These are phyloP conservation scores for Populus davidiana DNA, from an alignment of 345 rosid species.

Conservation along the genomic window DNA sequence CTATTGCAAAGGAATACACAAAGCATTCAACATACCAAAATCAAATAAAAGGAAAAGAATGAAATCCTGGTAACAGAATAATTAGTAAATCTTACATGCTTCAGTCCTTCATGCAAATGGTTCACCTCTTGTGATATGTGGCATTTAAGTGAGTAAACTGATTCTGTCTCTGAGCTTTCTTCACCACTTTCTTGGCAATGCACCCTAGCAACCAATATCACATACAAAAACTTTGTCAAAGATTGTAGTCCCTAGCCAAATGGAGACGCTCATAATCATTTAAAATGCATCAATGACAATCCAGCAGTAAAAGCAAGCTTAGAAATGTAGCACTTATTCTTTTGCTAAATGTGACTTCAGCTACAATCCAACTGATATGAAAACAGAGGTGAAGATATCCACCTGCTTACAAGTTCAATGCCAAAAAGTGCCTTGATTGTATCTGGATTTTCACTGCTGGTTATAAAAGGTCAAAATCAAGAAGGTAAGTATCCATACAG, in stretches of 20 bases:
- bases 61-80: neutral
- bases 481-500: neutral
- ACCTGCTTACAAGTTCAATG: conserved; percentile 87
- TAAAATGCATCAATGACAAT: neutral
- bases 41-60: neutral
- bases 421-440: conserved; percentile 79
- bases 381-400: conserved; percentile 5
- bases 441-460: conserved; percentile 64
- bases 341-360: neutral
- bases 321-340: neutral
- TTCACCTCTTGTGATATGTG: conserved; percentile 98
- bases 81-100: conserved; percentile 59
- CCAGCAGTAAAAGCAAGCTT: neutral
- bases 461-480: neutral
- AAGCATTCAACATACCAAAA: neutral
- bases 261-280: neutral
- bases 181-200: conserved; percentile 94
- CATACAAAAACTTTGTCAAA: neutral
- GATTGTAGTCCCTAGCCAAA: neutral
- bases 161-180: conserved; percentile 79
- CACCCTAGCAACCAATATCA: conserved; percentile 35
- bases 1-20: neutral
- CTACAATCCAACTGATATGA: neutral
- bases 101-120: conserved; percentile 96
- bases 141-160: conserved; percentile 87